These are phyloP conservation scores for Pterothamnion heteromorphum DNA, from an alignment of 31 red algal genomes.

Conservation along the genomic window DNA sequence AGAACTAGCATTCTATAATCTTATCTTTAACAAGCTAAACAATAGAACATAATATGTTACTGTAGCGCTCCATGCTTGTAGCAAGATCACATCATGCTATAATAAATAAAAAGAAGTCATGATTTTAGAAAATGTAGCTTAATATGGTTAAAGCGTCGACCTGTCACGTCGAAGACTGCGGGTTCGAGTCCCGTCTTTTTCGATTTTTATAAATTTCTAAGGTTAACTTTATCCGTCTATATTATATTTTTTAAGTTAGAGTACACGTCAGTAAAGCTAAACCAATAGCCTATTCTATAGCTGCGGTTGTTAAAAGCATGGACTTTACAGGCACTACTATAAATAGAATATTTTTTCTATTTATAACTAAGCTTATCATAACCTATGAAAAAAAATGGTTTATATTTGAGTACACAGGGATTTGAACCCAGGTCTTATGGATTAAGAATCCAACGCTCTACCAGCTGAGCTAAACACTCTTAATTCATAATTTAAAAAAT, in stretches of 20 bases:
- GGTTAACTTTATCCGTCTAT: neutral
- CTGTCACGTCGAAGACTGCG: too few relatives aligned
- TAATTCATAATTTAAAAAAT: neutral
- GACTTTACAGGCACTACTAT: conserved; percentile 27
- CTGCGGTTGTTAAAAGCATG: neutral
- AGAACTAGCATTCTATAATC: conserved; percentile 4
- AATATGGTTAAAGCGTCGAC: too few relatives aligned
- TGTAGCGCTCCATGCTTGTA: too few relatives aligned
- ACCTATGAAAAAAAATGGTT: conserved; percentile 37
- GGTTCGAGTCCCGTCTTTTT: neutral
- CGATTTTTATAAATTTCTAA: neutral
- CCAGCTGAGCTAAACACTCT: conserved; percentile 66
- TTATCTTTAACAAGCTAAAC: too few relatives aligned
- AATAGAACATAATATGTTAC: too few relatives aligned
- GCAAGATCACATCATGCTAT: too few relatives aligned
- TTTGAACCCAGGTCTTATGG: conserved; percentile 70
- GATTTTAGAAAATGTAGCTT: too few relatives aligned
- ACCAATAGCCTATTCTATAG: neutral
- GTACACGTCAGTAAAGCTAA: conserved; percentile 10
- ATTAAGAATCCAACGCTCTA: conserved; percentile 83
- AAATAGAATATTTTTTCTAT: conserved; percentile 42
- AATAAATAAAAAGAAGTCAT: too few relatives aligned
- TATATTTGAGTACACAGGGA: neutral
- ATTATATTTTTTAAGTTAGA: neutral
- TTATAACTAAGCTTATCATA: neutral